Base-by-base conservation (phyloP, 495 filamentous ascomycete species). In the Lophiostoma macrostomum region DNA sequence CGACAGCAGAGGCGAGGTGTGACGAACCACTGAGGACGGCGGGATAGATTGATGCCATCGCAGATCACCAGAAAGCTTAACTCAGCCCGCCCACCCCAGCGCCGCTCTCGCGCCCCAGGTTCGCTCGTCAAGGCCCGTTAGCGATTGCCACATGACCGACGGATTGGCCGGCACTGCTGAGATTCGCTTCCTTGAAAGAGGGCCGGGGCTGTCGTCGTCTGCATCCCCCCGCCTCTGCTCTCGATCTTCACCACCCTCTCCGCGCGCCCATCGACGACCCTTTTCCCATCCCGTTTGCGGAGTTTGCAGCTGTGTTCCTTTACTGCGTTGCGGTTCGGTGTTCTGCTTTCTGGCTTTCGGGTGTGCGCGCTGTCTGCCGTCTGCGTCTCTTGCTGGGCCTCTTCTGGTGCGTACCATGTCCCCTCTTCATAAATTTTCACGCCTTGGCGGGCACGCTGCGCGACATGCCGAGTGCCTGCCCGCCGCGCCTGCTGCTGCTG, bases 311-410 rank as follows among this genome's bases (percentile, higher is more conserved):
- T 50, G 42, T 60, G 14, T 55, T 55, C 57, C 51, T 55, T 60
- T 60, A n/a, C n/a, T n/a, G 50, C 57, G 40, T 55, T 60, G 50
- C 40, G 34, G 57, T 38, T 42, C 53, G n/a, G n/a, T n/a, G n/a
- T 57, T 5, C 50, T 52, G 35, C 42, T 55, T 37, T 24, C 39
- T 50, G 40, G 24, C 44, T 52, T 58, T 37, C 25, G 52, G 58
- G 45, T 39, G 53, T 50, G 51, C 52, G 47, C 37, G 52, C 35
- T 45, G 40, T 53, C 53, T 51, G 40, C 41, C 19, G 20, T 40
- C 28, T 20, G 45, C 31, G 51, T 46, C 58, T 56, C 37, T n/a
- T 32, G 25, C 16, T 14, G 41, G 32, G 53, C 27, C 50, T 25
- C 45, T 44, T 54, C 28, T n/a, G 34, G 59, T 62, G 30, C 19